Evolutionary conservation across 208 protist genomes (phyloP), one percentile per base, ranked within the genome.

Genomic region (Trypanosoma rangeli): DNA sequence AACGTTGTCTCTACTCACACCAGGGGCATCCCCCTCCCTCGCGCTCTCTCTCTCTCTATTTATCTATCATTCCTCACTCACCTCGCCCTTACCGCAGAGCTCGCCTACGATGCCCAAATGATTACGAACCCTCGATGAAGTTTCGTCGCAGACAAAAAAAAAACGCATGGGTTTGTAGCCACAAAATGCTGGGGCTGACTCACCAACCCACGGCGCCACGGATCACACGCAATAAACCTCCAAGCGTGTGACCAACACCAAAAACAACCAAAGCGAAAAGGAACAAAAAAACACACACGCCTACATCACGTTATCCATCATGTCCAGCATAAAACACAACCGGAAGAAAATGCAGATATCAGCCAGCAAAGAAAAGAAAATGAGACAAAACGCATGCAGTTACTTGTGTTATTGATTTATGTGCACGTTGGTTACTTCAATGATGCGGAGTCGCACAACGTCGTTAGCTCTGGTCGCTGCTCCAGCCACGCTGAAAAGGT

Each of bases 401-500:
- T 37, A 39, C 29, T 60, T 60, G 7, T 60, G 1, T 44, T 44
- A 15, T 61, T 61, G 16, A 49, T 28, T 28, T 62, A 26, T 48
- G 33, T 46, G 39, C 22, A 64, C 3, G 37, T 35, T 60, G 54
- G 28, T 28, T 84, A 90, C 69, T 85, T 87, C 12, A 94, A 72
- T 28, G 83, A 78, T 42, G 85, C 83, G 0, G 78, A 86, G 10
- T 80, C 72, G 64, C 80, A 69, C 66, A 95, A 69, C 12, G 82
- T 80, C 8, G 73, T 82, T 13, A 95, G 73, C 62, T 95, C 90
- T 8, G 87, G 90, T 42, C 88, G 83, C 10, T 76, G 74, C 9
- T 63, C 39, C 63, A 95, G 79, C 84, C 85, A 95, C 16, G 74
- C 57, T 4, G 73, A 72, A 66, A 89, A 92, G 24, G 80, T 84